Percentiles rank a stretch among this genome's conserved stretches.
phyloP scores from a whole-genome alignment of 2,329 filamentous ascomycete genomes.

The Cyclaneusma minus region DNA sequence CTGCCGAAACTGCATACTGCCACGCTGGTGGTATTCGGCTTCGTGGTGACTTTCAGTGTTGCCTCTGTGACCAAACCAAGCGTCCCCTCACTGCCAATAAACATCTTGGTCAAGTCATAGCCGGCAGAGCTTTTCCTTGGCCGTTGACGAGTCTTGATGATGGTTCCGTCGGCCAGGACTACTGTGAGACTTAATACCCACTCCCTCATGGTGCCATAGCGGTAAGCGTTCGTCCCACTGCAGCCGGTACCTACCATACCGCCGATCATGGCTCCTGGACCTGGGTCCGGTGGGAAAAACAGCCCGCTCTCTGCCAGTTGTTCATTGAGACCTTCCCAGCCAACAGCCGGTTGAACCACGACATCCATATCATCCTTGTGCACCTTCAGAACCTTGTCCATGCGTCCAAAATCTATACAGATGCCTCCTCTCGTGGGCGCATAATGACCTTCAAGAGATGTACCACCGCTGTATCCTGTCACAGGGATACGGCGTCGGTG shows the following conservation, averaged over 20 bases:
- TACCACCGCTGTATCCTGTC: slow-evolving; percentile 75
- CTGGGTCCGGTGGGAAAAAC: slow-evolving; percentile 86
- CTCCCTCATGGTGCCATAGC: slow-evolving; percentile 89
- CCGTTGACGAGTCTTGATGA: slow-evolving; percentile 78
- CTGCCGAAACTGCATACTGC: slow-evolving; percentile 53
- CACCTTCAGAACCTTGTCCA: slow-evolving; percentile 66
- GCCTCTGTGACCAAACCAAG: slow-evolving; percentile 85
- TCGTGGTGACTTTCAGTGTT: slow-evolving; percentile 71
- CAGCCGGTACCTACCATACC: slow-evolving; percentile 67
- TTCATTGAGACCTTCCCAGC: slow-evolving; percentile 78
- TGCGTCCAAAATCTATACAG: slow-evolving; percentile 71
- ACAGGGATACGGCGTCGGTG: slow-evolving; percentile 69
- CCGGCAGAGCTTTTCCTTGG: slow-evolving; percentile 82
- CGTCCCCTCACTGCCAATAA: slow-evolving; percentile 84
- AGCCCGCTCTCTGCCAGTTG: slow-evolving; percentile 56
- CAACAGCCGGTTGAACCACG: slow-evolving; percentile 65
- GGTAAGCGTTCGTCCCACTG: slow-evolving; percentile 76
- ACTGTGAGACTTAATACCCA: slow-evolving; percentile 83
- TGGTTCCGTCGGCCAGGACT: slow-evolving; percentile 75
- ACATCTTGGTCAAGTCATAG: slow-evolving; percentile 79
- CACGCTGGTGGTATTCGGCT: slow-evolving; percentile 65
- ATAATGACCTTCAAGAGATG: slow-evolving; percentile 80
- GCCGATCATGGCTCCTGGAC: slow-evolving; percentile 82
- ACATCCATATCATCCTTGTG: slow-evolving; percentile 68
- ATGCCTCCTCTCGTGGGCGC: slow-evolving; percentile 70